phyloP scores from a whole-genome alignment of 306 rosid genomes.

The Datisca glomerata region DNA sequence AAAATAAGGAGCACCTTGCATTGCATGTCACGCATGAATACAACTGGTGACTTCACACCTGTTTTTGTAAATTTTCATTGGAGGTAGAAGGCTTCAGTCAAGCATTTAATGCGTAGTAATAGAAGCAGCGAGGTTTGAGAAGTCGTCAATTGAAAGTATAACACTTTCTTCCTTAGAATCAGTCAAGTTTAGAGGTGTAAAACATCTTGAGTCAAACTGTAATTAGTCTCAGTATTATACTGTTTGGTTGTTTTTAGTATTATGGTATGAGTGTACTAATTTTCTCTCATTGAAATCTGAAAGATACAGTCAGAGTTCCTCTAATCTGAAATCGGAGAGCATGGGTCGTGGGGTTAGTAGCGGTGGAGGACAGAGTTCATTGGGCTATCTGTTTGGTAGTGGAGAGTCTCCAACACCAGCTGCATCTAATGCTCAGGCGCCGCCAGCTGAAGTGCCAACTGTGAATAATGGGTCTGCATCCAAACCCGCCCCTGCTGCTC shows the following conservation, averaged over 20 bases:
- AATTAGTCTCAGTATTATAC: background rate
- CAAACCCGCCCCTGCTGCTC: conserved; percentile 39
- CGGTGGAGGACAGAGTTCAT: conserved; percentile 97
- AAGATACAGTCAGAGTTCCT: conserved; percentile 15
- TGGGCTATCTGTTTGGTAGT: conserved; percentile 93
- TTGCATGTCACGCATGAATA: no score
- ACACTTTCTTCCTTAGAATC: no score
- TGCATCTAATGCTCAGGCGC: conserved; percentile 30
- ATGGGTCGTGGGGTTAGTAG: conserved; percentile 99
- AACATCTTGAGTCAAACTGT: background rate
- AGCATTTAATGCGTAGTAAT: no score
- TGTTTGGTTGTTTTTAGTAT: conserved; percentile 1
- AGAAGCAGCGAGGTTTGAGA: no score
- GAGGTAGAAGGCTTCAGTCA: no score
- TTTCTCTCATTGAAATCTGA: no score
- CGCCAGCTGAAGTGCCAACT: conserved; percentile 27
- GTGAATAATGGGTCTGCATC: conserved; percentile 36
- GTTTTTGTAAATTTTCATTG: no score
- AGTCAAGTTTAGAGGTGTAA: no score
- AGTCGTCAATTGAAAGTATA: no score
- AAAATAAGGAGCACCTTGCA: no score
- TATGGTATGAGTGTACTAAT: no score
- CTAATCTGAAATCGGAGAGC: conserved; percentile 22
- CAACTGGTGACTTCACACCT: no score
- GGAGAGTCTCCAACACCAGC: conserved; percentile 77